Percentiles rank a stretch among this genome's conserved stretches.
Evolutionary conservation across 768 basidiomycete species (phyloP).

Genomic region (Boletellus ananiceps): DNA sequence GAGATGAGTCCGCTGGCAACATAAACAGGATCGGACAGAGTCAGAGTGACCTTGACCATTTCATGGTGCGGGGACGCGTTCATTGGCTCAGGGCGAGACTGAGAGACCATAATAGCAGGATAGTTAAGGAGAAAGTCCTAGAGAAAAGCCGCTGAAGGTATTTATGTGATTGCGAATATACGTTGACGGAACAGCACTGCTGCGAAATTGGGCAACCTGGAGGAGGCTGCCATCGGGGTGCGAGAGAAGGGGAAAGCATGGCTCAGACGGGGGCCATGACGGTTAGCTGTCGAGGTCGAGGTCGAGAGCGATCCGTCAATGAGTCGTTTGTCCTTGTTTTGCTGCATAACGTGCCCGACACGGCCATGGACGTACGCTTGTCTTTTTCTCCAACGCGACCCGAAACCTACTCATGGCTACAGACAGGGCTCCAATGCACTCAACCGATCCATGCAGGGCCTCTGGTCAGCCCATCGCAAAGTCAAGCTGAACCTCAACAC

Average conservation of each 20-base stretch:
- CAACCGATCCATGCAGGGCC: conserved; percentile 74
- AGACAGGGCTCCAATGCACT: conserved; percentile 72
- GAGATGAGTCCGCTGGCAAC: conserved; percentile 63
- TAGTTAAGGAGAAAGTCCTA: neutral
- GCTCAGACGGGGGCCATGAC: conserved; percentile 20
- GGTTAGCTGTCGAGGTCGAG: conserved; percentile 4
- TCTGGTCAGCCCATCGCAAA: conserved; percentile 67
- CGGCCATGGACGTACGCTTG: conserved; percentile 17
- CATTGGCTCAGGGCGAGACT: conserved; percentile 58
- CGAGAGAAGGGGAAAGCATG: neutral
- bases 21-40: conserved; percentile 53
- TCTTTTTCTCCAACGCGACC: neutral
- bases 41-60: conserved; percentile 68
- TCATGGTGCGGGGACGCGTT: conserved; percentile 76
- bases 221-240: conserved; percentile 13
- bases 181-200: conserved; percentile 1
- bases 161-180: conserved; percentile 14
- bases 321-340: conserved; percentile 20
- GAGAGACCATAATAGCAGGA: conserved; percentile 24
- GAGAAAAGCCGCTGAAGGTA: conserved; percentile 2
- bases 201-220: neutral
- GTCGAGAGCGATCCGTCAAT: neutral
- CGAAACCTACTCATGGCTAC: conserved; percentile 14
- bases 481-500: conserved; percentile 67
- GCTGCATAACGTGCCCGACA: no score